phyloP scores from a whole-genome alignment of 495 filamentous ascomycete genomes.

The Penicillium riverlandense region DNA sequence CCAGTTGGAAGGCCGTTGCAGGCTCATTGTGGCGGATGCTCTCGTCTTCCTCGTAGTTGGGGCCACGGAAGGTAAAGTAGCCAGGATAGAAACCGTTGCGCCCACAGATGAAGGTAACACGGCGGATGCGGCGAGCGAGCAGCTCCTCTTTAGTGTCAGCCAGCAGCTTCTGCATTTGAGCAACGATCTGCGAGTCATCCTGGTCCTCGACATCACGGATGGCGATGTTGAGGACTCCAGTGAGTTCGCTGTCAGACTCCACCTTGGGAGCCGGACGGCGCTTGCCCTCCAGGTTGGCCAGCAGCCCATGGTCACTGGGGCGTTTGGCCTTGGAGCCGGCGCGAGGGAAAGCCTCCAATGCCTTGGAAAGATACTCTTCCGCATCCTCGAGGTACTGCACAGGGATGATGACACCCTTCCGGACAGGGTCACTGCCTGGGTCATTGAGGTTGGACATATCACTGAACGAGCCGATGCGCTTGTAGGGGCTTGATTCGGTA shows the following conservation, averaged over 20 bases:
- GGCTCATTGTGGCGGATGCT: conserved; percentile 97
- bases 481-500: conserved; percentile 54
- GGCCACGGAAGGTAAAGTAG: conserved; percentile 97
- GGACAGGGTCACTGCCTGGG: conserved; percentile 62
- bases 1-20: conserved; percentile 94
- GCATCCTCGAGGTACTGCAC: conserved; percentile 89
- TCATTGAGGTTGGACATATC: conserved; percentile 85
- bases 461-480: conserved; percentile 85
- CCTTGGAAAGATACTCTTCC: conserved; percentile 74
- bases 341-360: conserved; percentile 72
- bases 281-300: conserved; percentile 67
- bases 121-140: conserved; percentile 69
- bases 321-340: conserved; percentile 36
- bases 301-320: conserved; percentile 42
- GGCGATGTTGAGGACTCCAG: conserved; percentile 85
- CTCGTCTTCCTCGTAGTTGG: conserved; percentile 79
- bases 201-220: conserved; percentile 82
- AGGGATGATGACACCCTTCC: conserved; percentile 91
- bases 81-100: conserved; percentile 91
- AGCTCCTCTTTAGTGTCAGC: conserved; percentile 81
- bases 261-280: conserved; percentile 50
- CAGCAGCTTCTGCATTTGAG: conserved; percentile 65
- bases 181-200: conserved; percentile 74
- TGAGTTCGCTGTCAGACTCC: conserved; percentile 66
- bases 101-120: conserved; percentile 93